These are phyloP conservation scores for Hygrophoropsis aurantiaca DNA, from an alignment of 768 basidiomycete genomes.

Conservation along the genomic window DNA sequence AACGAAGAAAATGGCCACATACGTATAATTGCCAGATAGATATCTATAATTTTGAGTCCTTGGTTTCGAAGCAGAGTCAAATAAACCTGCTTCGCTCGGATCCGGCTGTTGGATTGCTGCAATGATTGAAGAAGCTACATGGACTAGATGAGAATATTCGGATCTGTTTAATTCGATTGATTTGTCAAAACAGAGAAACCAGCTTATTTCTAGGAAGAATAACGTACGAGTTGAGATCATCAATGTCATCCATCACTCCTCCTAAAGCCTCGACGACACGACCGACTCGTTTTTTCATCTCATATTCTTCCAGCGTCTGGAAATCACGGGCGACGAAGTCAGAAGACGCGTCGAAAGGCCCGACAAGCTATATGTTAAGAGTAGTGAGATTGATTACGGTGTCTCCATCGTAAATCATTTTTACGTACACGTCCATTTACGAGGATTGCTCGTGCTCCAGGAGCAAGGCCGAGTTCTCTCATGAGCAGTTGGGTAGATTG, in stretches of 20 bases:
- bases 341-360: conserved; percentile 54
- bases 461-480: conserved; percentile 54
- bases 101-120: conserved; percentile 71
- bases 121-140: conserved; percentile 70
- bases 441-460: conserved; percentile 64
- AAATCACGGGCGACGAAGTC: conserved; percentile 76
- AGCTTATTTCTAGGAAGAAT: background rate
- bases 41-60: conserved; percentile 60
- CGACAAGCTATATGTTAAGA: conserved; percentile 58
- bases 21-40: conserved; percentile 68
- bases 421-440: conserved; percentile 76
- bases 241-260: conserved; percentile 42
- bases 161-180: conserved; percentile 35
- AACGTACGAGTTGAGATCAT: conserved; percentile 43
- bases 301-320: conserved; percentile 66
- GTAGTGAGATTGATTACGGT: conserved; percentile 6
- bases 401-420: background rate
- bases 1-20: conserved; percentile 21
- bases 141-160: conserved; percentile 57
- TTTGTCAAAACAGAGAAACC: conserved; percentile 1
- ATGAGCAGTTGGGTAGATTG: conserved; percentile 47
- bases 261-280: conserved; percentile 69
- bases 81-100: conserved; percentile 68
- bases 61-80: conserved; percentile 61
- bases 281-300: conserved; percentile 66